Percentiles rank a stretch among this genome's conserved stretches.
Conservation (phyloP, 2,329 filamentous ascomycete species). For the Fusarium multiceps region DNA sequence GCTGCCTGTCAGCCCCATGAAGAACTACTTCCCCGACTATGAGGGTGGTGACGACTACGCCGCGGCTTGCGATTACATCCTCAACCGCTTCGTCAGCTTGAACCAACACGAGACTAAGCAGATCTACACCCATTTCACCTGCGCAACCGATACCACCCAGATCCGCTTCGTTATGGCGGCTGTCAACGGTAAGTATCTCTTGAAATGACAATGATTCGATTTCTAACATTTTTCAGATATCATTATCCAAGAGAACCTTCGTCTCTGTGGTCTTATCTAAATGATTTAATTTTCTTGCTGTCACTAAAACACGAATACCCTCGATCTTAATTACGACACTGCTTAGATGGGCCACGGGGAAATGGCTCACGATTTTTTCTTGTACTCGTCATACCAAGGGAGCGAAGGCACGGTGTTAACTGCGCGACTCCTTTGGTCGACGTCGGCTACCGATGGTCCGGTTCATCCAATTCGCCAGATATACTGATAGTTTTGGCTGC, state of each 20-base stretch:
- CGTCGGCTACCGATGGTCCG: conserved; percentile 33
- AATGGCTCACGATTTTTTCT: conserved; percentile 54
- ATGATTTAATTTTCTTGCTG: conserved; percentile 51
- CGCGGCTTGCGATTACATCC: conserved; percentile 96
- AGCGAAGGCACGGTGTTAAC: conserved; percentile 37
- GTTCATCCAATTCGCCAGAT: conserved; percentile 31
- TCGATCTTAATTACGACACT: conserved; percentile 56
- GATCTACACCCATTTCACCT: conserved; percentile 99
- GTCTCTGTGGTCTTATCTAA: conserved; percentile 97
- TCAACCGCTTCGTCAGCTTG: conserved; percentile 97
- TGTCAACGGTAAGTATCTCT: conserved; percentile 82
- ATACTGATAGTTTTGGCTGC: conserved; percentile 44
- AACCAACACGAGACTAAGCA: conserved; percentile 99
- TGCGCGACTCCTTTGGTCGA: conserved; percentile 33
- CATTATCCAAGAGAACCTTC: conserved; percentile 99
- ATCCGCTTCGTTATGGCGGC: conserved; percentile 99
- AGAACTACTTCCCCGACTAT: conserved; percentile 90
- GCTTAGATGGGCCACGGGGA: conserved; percentile 52
- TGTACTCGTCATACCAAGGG: conserved; percentile 49
- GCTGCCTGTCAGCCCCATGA: conserved; percentile 83
- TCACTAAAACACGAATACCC: conserved; percentile 57
- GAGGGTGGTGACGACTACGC: conserved; percentile 97
- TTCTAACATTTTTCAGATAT: conserved; percentile 78
- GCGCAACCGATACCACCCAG: conserved; percentile 97
- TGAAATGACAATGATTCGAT: not conserved